A percentile compares a stretch with the other conserved stretches of the same genome.
phyloP scores from a whole-genome alignment of 1,284 basidiomycete genomes.

The Irpex sp. region DNA sequence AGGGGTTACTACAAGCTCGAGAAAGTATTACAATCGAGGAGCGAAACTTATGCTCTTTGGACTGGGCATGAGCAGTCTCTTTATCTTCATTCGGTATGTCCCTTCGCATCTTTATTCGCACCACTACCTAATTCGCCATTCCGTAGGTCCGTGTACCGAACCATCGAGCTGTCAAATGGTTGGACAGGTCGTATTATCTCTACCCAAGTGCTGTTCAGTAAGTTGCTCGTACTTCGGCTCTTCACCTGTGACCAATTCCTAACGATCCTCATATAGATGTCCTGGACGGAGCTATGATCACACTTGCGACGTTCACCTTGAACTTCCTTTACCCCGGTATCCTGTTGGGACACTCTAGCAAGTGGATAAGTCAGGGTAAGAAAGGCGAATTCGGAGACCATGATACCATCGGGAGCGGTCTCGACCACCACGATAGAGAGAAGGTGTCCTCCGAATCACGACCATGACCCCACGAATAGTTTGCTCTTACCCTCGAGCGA shows the following conservation, averaged over 20 bases:
- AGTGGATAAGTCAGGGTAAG: conserved; percentile 6
- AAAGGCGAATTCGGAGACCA: background rate
- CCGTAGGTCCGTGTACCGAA: conserved; percentile 41
- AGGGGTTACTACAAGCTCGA: background rate
- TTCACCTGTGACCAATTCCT: background rate
- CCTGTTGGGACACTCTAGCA: conserved; percentile 8
- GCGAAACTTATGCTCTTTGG: conserved; percentile 32
- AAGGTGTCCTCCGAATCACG: background rate
- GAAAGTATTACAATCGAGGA: background rate
- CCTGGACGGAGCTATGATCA: conserved; percentile 54
- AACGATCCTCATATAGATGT: conserved; percentile 17
- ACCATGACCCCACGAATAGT: background rate
- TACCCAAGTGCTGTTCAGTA: conserved; percentile 53
- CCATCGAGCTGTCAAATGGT: conserved; percentile 48
- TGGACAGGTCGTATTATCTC: conserved; percentile 48
- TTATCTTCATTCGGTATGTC: conserved; percentile 36
- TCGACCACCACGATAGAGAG: background rate
- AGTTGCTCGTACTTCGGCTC: background rate
- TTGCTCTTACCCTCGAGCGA: too few relatives aligned
- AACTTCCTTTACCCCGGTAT: conserved; percentile 48
- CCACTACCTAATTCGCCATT: background rate
- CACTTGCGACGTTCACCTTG: conserved; percentile 45
- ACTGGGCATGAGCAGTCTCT: conserved; percentile 31
- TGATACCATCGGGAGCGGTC: background rate
- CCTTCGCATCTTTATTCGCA: too few relatives aligned